Evolutionary conservation across 164 flowering plant species (phyloP), one percentile per base, ranked within the genome.

Genomic region (Santalum album): DNA sequence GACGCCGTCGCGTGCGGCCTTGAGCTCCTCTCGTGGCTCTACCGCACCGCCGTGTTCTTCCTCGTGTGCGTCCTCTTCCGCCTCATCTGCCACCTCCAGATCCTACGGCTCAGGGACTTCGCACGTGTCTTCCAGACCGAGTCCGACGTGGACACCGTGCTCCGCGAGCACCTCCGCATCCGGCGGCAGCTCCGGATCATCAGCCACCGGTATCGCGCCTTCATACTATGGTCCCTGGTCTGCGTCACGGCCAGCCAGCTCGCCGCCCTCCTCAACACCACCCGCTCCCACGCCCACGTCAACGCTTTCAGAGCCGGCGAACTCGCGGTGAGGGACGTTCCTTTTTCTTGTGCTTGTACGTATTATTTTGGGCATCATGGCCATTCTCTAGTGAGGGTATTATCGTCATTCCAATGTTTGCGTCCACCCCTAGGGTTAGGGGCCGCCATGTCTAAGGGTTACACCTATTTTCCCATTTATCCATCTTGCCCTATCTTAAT

Each of bases 51-150:
- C 15, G 80, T 92, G 21, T 81, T 86, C 49, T 88, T 92, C 76
- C 72, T 92, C 0, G 89, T 88, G 17, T 91, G 98, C 47, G 74
- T 92, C n/a, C 83, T 92, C 61, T 92, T 86, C 69, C 95, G 80
- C 26, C 65, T 92, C 58, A 76, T 80, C 53, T 92, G 98, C 65
- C 72, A 76, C 73, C 94, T 92, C n/a, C 98, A 92, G 67, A 77
- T 92, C 58, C 83, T 92, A 1, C 75, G 96, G 20, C 69, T 92
- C 9, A 78, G 76, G 39, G 96, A 92, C 62, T 92, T 88, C 24
- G 82, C 89, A 32, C 65, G 58, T 35, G 78, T 84, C 12, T 92
- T 92, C 71, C 83, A 78, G 39, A 73, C 60, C 18, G 89, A 88
- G 32, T 80, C 82, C 0, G 98, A 92, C 12, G 96, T 88, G 12